Base-by-base conservation (phyloP, 1,139 yeast species). In the Suhomyces bolitotheri region DNA sequence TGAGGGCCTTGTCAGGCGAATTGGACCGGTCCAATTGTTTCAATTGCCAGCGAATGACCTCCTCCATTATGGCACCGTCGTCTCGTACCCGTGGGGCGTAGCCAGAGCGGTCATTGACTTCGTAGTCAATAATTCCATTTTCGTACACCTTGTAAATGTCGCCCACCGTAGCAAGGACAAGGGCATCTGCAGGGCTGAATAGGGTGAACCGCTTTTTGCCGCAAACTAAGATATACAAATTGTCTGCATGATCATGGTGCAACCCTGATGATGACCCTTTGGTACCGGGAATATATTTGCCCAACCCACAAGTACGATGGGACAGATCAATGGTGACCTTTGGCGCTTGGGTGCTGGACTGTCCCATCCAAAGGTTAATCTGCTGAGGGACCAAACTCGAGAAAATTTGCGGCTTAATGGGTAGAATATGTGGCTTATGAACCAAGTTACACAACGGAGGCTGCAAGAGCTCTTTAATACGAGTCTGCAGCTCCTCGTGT, bases 241-340 rank as follows among this genome's bases (percentile, higher is more conserved):
- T 83, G 51, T 82, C 89, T 1, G 90, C 85, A 56, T 82, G 89
- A 52, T 83, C 92, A 53, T 83, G 92, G 49, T 83, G 92, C n/a
- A 83, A 59, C 0, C 92, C 92, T 0, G 89, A 80, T 0, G 88
- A 80, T 0, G 80, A 66, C 1, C 83, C 84, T 1, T 56, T 57
- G 2, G 21, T 10, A 1, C 73, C 71, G 1, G 84, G 80, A 2
- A 80, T 55, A 15, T 60, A 61, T 44, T 74, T 72, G 0, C 83
- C 85, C 2, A 79, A 47, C 0, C 76, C 76, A 13, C 60, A 54
- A 4, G 43, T 29, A 7, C 35, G 33, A 17, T 38, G 36, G n/a
- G 15, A 9, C 3, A 23, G 27, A 21, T 38, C 38, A 8, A 38
- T 9, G 8, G 12, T 13, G 13, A 29, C 11, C 9, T 13, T 22